Evolutionary conservation across 2,329 filamentous ascomycete species (phyloP).

Genomic region (Claviceps sp.): DNA sequence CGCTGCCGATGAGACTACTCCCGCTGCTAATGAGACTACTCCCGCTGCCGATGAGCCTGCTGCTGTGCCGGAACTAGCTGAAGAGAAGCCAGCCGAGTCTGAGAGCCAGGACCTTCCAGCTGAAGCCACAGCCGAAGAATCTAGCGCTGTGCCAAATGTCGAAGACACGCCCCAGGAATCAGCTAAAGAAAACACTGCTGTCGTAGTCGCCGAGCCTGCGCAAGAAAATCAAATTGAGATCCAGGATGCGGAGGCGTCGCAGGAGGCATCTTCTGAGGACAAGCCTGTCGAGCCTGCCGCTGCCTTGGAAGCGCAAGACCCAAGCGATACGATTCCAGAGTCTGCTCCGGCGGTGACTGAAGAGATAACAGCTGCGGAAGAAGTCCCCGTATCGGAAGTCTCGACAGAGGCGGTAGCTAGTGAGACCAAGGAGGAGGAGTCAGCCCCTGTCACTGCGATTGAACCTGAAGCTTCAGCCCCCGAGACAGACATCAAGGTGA

Average conservation of each 20-base stretch:
- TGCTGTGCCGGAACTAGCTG: background rate
- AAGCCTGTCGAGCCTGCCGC: background rate
- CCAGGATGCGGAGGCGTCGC: background rate
- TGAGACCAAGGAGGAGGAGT: background rate
- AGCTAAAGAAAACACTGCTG: background rate
- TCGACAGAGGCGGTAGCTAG: background rate
- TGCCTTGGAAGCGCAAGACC: background rate
- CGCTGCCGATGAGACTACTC: background rate
- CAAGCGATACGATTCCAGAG: background rate
- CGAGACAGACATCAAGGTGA: background rate
- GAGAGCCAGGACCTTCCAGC: background rate
- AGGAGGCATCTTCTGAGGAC: background rate
- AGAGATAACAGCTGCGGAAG: background rate
- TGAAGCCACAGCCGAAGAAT: background rate
- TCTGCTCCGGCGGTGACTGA: background rate
- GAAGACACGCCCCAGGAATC: background rate
- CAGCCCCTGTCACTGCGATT: background rate
- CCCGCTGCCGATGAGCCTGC: background rate
- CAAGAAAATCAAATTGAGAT: background rate
- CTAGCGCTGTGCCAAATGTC: background rate
- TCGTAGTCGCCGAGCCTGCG: background rate
- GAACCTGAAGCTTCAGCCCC: background rate
- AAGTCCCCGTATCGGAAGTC: background rate
- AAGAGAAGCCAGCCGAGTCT: background rate
- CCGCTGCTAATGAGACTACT: background rate